Base-by-base conservation (phyloP, 169 alveolate genomes). In the Eimeria maxima region DNA sequence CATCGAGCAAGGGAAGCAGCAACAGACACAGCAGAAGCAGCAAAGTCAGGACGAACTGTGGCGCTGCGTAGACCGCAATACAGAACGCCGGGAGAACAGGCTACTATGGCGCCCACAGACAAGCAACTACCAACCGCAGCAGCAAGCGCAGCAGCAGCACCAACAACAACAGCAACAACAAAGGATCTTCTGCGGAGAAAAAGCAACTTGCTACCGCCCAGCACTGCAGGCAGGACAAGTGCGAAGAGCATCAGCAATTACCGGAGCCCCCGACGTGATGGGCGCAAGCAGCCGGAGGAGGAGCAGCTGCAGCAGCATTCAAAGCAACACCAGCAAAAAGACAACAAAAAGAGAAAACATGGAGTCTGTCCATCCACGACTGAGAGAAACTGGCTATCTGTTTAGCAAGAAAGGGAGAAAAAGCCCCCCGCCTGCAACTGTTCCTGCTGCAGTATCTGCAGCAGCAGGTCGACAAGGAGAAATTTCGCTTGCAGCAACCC, bases 241-340 rank as follows among this genome's bases (percentile, higher is more conserved):
- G 50, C 42, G 80, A 60, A 55, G 60, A 20, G 45, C 63, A 55
- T 14, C 78, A 38, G 93, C 60, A 38, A 29, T 50, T 16, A 5
- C 78, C 3, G 63, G 22, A 14, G 33, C 60, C 38, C 74, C 93
- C 6, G 27, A 16, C 73, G 47, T 24, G n/a, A 27, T 22, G 78
- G 78, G 47, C 27, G 78, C 78, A 69, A 29, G 44, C 78, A 69
- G 78, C 47, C 50, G 53, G 60, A 50, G 90, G 90, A 47, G 90
- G 5, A n/a, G 69, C 44, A 50, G 90, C 90, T 81, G 73, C 90
- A 81, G 90, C 71, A 81, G 90, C 90, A 47, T 53, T 16, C 33
- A 47, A 53, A 81, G 90, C 90, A 27, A 20, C 53, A 20, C 73
- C 44, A 81, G 74, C 90, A 53, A 29, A 20, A 29, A 47, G 11